Evolutionary conservation across 164 flowering plant genomes (phyloP), one percentile per base, ranked within the genome.

Genomic region (Taxillus chinensis): DNA sequence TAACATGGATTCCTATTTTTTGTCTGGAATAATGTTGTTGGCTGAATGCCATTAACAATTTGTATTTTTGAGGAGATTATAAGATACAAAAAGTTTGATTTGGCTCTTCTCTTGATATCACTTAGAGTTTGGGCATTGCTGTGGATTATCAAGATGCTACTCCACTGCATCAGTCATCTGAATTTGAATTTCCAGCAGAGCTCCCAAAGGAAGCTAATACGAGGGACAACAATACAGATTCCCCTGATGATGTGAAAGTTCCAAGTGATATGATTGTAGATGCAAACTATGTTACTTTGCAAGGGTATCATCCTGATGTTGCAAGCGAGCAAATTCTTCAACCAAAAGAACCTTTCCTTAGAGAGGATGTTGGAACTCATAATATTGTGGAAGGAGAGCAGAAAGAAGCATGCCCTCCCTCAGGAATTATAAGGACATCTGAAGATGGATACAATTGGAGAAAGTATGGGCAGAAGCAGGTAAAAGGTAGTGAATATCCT

Each of bases 381-480:
- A 61, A 53, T 37, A 58, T 46, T 67, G 16, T 63, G 40, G 87
- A 75, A 61, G 82, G 67, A 27, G 78, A 80, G 6, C 78, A 68
- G 60, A 81, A 73, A 71, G 86, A 67, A 16, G 55, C 69, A 37
- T 71, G 55, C 60, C 66, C 70, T 62, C 16, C 75, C 5, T 50
- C 59, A 39, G 86, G 69, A 61, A 58, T 63, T 51, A 67, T 70
- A 48, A 85, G 75, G 70, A 77, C 78, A 14, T 71, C 83, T 11
- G 96, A 83, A 70, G 92, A 86, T 73, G 92, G 85, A 60, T 89
- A 79, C 67, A 83, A 81, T 46, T 85, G 96, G 96, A 82, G 93
- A 73, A 87, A 90, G 59, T 87, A 90, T 77, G 95, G 95, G 39
- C 97, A 89, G 77, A 91, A 89, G 67, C 92, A 88, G 60, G 92